Percentiles rank a stretch among this genome's conserved stretches.
Evolutionary conservation across 2,329 filamentous ascomycete genomes (phyloP).

Genomic region (Aspergillus tamarii): DNA sequence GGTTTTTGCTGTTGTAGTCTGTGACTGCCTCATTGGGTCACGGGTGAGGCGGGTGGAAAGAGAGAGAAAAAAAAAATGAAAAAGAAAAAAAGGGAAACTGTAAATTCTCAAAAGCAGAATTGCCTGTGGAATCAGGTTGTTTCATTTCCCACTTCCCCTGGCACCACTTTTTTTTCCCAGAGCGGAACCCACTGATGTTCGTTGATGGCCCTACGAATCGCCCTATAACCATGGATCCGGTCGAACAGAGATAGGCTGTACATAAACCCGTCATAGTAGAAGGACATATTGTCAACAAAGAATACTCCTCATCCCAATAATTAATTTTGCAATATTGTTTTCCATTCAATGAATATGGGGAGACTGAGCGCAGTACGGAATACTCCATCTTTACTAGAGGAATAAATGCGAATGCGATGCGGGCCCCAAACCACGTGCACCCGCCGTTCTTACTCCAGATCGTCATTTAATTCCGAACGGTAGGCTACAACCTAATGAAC

Average conservation of each 20-base stretch:
- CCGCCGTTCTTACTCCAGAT: not conserved
- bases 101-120: not conserved
- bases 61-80: not conserved
- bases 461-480: not conserved
- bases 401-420: not conserved
- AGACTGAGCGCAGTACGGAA: too few relatives aligned
- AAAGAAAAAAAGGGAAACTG: not conserved
- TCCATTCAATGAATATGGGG: not conserved
- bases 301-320: not conserved
- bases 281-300: not conserved
- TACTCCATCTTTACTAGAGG: too few relatives aligned
- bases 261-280: not conserved
- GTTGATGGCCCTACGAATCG: not conserved
- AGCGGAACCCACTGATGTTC: not conserved
- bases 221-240: not conserved
- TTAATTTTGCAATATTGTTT: not conserved
- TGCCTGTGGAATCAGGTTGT: not conserved
- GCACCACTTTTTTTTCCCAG: not conserved
- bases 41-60: not conserved
- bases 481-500: not conserved
- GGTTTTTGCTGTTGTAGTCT: not conserved
- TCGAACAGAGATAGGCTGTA: not conserved
- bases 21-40: not conserved
- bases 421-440: constrained; percentile 1
- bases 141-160: not conserved